Evolutionary conservation across 2,329 filamentous ascomycete genomes (phyloP), one percentile per base, ranked within the genome.

Genomic region (Monosporascus sp.): DNA sequence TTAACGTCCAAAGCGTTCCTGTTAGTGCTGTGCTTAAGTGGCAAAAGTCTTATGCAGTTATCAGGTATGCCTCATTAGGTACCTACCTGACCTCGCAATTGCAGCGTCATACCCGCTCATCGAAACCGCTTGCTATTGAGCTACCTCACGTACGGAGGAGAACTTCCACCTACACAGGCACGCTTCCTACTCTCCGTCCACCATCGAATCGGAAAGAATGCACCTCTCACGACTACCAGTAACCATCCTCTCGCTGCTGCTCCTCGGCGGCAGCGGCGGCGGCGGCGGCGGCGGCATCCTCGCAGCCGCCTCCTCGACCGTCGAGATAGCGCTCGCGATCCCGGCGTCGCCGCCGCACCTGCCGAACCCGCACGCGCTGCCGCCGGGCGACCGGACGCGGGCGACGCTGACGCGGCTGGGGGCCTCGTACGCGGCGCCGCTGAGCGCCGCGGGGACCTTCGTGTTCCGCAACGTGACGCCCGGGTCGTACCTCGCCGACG

Each of bases 401-500:
- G 86, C 85, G 38, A 85, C 81, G 48, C 77, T 82, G 48, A 72
- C 73, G 20, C 63, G 77, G 18, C 72, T 75, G 11, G 66, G 70
- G 55, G 57, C 56, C 35, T 60, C 67, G 56, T 62, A 68, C 64
- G 63, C 79, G 26, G 84, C 88, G 14, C 85, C 86, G 9, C 74
- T 96, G 9, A 85, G 86, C 14, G 74, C 79, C 41, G 71, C 78
- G 61, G 88, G 89, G 69, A 85, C 82, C 24, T 91, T 97, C 66
- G 78, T 84, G 58, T 96, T 97, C 76, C 73, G 72, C 60, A 85
- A 91, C 62, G 78, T 96, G 50, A 79, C 81, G 5, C 69, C 78
- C 1, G 88, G 86, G 1, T 89, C 85, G 54, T 97, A 97, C 69
- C 81, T 97, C 6, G 84, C 88, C 48, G 90, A 94, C 61, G 79